These are phyloP conservation scores for Rhizopogon roseolus DNA, from an alignment of 768 basidiomycete genomes.

Conservation along the genomic window DNA sequence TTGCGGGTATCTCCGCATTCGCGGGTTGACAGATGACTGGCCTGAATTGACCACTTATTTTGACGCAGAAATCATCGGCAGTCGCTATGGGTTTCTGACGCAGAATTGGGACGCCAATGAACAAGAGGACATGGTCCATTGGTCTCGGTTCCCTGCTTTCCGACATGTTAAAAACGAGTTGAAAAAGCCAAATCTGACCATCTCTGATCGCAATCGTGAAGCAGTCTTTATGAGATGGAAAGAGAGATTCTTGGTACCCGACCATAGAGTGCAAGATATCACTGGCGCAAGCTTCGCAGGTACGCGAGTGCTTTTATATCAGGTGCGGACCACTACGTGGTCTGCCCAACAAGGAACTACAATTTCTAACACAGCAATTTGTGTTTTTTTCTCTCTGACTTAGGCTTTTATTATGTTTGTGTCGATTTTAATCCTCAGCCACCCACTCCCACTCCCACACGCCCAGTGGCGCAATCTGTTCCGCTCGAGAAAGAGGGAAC, in stretches of 20 bases:
- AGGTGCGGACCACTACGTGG: background rate
- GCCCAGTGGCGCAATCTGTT: slow-evolving; percentile 29
- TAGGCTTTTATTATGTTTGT: slow-evolving; percentile 94
- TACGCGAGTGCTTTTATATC: slow-evolving; percentile 30
- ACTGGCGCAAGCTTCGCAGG: slow-evolving; percentile 94
- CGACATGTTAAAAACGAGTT: slow-evolving; percentile 77
- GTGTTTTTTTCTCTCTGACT: slow-evolving; percentile 2
- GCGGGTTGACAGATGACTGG: slow-evolving; percentile 89
- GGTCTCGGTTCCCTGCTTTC: slow-evolving; percentile 91
- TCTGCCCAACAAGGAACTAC: background rate
- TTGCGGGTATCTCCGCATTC: slow-evolving; percentile 90
- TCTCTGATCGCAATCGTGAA: slow-evolving; percentile 70
- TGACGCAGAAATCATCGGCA: slow-evolving; percentile 93
- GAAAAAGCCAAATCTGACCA: slow-evolving; percentile 71
- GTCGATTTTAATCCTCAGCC: slow-evolving; percentile 82
- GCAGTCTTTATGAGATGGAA: slow-evolving; percentile 97
- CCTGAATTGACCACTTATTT: slow-evolving; percentile 96
- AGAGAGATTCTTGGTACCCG: slow-evolving; percentile 93
- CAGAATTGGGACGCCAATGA: slow-evolving; percentile 88
- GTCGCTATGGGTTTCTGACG: slow-evolving; percentile 86
- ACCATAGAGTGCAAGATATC: slow-evolving; percentile 90
- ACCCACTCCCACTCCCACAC: slow-evolving; percentile 27
- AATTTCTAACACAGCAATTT: slow-evolving; percentile 12
- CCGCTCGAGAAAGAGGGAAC: slow-evolving; percentile 27
- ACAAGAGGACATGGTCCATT: slow-evolving; percentile 90